Evolutionary conservation across 495 filamentous ascomycete genomes (phyloP).

Genomic region (Terfezia boudieri): DNA sequence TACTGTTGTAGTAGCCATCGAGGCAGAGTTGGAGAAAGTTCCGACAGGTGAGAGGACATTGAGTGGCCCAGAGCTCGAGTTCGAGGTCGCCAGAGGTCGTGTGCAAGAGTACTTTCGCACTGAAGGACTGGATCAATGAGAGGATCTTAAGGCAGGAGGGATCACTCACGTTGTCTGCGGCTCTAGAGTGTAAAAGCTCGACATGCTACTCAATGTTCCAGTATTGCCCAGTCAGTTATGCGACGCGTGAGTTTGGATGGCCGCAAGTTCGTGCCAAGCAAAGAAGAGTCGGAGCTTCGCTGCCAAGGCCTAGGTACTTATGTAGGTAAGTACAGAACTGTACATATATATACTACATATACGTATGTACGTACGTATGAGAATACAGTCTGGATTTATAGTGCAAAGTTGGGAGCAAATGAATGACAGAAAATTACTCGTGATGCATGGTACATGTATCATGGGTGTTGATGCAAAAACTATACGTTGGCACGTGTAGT

Average conservation of each 20-base stretch:
- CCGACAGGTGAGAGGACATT: slow-evolving; percentile 71
- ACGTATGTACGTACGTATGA: no score
- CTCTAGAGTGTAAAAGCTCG: slow-evolving; percentile 77
- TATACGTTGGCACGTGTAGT: no score
- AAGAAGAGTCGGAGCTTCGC: no score
- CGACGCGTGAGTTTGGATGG: neutral
- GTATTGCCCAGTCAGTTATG: neutral
- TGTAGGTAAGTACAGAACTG: no score
- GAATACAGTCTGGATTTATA: no score
- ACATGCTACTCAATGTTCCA: slow-evolving; percentile 34
- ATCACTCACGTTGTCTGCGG: slow-evolving; percentile 32
- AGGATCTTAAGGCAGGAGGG: neutral
- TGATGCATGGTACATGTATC: no score
- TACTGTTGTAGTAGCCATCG: slow-evolving; percentile 82
- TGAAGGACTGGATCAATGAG: slow-evolving; percentile 24
- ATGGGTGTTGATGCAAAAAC: no score
- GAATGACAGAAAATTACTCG: no score
- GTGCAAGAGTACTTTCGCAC: slow-evolving; percentile 69
- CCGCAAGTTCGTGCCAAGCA: no score
- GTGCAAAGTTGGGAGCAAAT: no score
- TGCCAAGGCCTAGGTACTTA: no score
- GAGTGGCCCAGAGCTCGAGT: slow-evolving; percentile 81
- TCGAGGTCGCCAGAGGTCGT: slow-evolving; percentile 74
- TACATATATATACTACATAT: no score
- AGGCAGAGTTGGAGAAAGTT: slow-evolving; percentile 92